phyloP scores from a whole-genome alignment of 2,329 filamentous ascomycete genomes.

The Neocatenulostroma microsporum region DNA sequence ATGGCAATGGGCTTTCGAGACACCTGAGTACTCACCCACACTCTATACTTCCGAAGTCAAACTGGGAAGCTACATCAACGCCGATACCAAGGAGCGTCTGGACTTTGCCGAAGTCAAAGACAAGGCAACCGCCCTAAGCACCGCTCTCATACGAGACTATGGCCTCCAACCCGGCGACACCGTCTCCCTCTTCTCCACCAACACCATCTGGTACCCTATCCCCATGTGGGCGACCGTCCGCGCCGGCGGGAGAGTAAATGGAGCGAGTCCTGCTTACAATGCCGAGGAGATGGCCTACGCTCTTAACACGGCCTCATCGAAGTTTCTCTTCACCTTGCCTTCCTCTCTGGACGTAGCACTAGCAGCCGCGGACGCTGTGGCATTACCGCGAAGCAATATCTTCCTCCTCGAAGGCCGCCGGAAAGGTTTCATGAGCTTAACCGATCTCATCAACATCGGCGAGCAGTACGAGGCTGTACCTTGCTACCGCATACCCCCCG shows the following conservation, averaged over 20 bases:
- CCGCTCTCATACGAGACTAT: constrained; percentile 49
- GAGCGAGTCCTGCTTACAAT: constrained; percentile 57
- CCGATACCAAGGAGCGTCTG: constrained; percentile 49
- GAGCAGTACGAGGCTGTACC: constrained; percentile 33
- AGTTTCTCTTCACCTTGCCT: constrained; percentile 49
- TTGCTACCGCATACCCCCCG: constrained; percentile 42
- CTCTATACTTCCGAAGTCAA: constrained; percentile 25
- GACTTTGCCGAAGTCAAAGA: constrained; percentile 50
- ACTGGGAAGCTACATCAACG: constrained; percentile 50
- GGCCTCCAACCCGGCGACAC: constrained; percentile 47
- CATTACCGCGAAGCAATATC: constrained; percentile 42
- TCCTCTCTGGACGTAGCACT: constrained; percentile 46
- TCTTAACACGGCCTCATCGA: constrained; percentile 49
- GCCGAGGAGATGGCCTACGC: constrained; percentile 59
- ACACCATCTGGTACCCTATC: constrained; percentile 60
- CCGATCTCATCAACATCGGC: constrained; percentile 36
- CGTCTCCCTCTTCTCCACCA: constrained; percentile 53
- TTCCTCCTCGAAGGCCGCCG: constrained; percentile 49
- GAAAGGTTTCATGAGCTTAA: constrained; percentile 40
- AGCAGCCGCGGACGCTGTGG: constrained; percentile 46
- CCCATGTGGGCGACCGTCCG: constrained; percentile 51
- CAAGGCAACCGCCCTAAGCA: constrained; percentile 51
- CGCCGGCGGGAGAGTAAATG: constrained; percentile 47
- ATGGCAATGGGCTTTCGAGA: constrained; percentile 56
- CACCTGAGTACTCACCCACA: constrained; percentile 42